Conservation (phyloP, 768 basidiomycete species). For the Leccinum longicurvipes region DNA sequence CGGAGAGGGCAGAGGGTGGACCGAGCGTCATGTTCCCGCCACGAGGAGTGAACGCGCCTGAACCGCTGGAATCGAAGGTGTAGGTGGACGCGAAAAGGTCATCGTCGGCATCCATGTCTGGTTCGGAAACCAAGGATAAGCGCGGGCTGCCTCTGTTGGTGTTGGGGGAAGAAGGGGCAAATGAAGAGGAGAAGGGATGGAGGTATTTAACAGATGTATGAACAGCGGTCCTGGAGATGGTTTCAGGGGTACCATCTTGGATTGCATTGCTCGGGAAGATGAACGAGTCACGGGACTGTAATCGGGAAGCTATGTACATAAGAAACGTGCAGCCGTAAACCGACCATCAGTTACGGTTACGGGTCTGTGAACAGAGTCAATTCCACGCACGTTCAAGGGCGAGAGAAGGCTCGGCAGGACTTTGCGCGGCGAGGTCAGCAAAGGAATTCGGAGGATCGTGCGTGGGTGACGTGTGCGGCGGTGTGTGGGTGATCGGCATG, state of each 20-base stretch:
- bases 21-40: slow-evolving; percentile 18
- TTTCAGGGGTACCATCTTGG: slow-evolving; percentile 25
- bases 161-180: slow-evolving; percentile 20
- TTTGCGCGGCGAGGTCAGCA: slow-evolving; percentile 16
- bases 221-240: slow-evolving; percentile 14
- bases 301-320: slow-evolving; percentile 13
- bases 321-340: slow-evolving; percentile 20
- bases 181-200: slow-evolving; percentile 21
- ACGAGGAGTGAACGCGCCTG: slow-evolving; percentile 23
- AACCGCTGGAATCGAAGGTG: slow-evolving; percentile 22
- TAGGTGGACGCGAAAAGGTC: slow-evolving; percentile 31
- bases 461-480: not conserved
- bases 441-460: slow-evolving; percentile 2
- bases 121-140: slow-evolving; percentile 21
- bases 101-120: slow-evolving; percentile 22
- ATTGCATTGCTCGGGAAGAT: slow-evolving; percentile 35
- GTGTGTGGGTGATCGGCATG: slow-evolving; percentile 17
- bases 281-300: slow-evolving; percentile 34
- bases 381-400: slow-evolving; percentile 20
- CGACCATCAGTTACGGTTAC: slow-evolving; percentile 7
- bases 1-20: slow-evolving; percentile 34
- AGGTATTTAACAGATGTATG: slow-evolving; percentile 17
- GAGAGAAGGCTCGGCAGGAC: slow-evolving; percentile 17
- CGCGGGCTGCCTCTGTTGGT: slow-evolving; percentile 23
- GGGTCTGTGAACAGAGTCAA: slow-evolving; percentile 5